Base-by-base conservation (phyloP, 2,329 filamentous ascomycete species). In the Orbilia javanica region DNA sequence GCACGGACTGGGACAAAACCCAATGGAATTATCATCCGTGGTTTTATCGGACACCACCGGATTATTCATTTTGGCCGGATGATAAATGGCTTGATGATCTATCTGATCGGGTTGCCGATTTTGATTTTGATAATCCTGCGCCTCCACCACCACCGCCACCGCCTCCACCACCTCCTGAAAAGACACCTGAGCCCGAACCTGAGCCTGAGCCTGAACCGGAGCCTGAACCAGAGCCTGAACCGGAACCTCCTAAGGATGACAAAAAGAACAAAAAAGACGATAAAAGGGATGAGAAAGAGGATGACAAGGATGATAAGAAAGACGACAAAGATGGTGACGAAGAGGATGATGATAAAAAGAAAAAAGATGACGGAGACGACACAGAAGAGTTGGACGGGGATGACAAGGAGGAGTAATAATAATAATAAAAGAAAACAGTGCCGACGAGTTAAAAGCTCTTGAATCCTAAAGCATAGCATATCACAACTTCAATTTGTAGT, bases 21-120 rank as follows among this genome's bases (percentile, higher is more conserved):
- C 8, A 29, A 4, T 73, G 62, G 62, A 67, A 60, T 20, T 55
- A 11, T 6, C 70, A 73, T 20, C 70, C 62, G 8, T 67, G 70
- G 70, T 39, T 73, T 31, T 73, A 60, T 22, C 11, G 48, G 18
- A 3, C 22, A 13, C n/a, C 42, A 1, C 1, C 20, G 1, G 50
- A 50, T 4, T 2, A 42, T 6, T n/a, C 20, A 18, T 60, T 15
- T 6, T 39, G n/a, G n/a, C 62, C 60, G 25, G 27, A 48, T 57
- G 22, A 53, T 7, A 4, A 6, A 1, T 57, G 4, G 20, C 39
- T 69, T 13, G 44, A 42, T 8, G 29, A 36, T 22, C 6, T 57
- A 13, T 57, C 52, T 22, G 27, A 57, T 34, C n/a, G 52, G 1
- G 1, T 20, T 6, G 36, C 11, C 10, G 42, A 46, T 63, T 63